These are phyloP conservation scores for Alternaria tenuissima DNA, from an alignment of 2,329 filamentous ascomycete species.

Conservation along the genomic window DNA sequence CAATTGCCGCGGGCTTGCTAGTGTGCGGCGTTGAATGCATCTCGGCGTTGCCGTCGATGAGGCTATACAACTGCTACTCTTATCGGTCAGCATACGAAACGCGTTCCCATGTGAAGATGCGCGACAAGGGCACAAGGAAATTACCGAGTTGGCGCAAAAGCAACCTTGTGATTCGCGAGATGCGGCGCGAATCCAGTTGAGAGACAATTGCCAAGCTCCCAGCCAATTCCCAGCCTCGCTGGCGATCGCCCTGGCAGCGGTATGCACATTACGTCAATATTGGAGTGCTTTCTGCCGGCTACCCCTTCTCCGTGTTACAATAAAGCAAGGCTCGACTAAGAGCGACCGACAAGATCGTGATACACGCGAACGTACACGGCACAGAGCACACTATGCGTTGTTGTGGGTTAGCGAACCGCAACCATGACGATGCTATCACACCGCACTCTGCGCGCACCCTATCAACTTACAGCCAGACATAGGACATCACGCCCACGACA, in stretches of 20 bases:
- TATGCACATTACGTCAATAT: constrained; percentile 24
- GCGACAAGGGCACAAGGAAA: constrained; percentile 9
- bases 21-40: constrained; percentile 8
- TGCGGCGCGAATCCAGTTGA: constrained; percentile 11
- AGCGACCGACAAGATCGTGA: not conserved
- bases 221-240: constrained; percentile 17
- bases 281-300: not conserved
- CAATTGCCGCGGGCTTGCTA: constrained; percentile 9
- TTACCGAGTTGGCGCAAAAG: constrained; percentile 17
- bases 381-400: constrained; percentile 8
- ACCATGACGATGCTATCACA: not conserved
- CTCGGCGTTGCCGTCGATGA: constrained; percentile 18
- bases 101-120: constrained; percentile 15
- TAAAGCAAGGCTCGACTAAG: constrained; percentile 18
- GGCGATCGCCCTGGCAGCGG: constrained; percentile 20
- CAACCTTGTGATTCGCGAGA: constrained; percentile 16
- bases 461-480: not conserved
- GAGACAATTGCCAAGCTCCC: constrained; percentile 19
- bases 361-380: constrained; percentile 3
- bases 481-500: not conserved
- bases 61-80: constrained; percentile 8
- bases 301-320: constrained; percentile 1
- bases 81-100: constrained; percentile 4
- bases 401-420: constrained; percentile 1
- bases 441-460: constrained; percentile 1